phyloP scores from a whole-genome alignment of 139 green algal genomes.

The Volvox africanus region DNA sequence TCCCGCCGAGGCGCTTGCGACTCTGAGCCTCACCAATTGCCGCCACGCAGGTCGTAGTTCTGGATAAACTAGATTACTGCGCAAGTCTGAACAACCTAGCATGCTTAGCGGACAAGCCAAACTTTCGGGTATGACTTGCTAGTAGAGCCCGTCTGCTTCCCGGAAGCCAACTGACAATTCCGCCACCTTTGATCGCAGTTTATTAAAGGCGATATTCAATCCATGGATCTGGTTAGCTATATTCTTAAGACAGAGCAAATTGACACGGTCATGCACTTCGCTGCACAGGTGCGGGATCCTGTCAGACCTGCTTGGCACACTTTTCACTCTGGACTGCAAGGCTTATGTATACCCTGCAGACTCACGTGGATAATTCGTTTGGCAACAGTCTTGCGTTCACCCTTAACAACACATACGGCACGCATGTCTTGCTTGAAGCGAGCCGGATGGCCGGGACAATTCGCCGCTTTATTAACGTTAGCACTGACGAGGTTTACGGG shows the following conservation, averaged over 20 bases:
- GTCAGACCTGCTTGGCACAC: not conserved
- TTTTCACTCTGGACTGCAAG: not conserved
- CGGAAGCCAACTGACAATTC: not conserved
- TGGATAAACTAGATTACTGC: slow-evolving; percentile 99
- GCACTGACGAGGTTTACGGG: slow-evolving; percentile 88
- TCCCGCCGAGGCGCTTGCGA: not conserved
- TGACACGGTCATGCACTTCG: slow-evolving; percentile 99
- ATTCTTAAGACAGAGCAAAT: slow-evolving; percentile 89
- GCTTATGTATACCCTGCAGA: slow-evolving; percentile 70
- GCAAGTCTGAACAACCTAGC: slow-evolving; percentile 88
- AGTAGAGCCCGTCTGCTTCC: not conserved
- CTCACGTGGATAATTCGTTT: slow-evolving; percentile 99
- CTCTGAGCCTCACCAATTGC: not conserved
- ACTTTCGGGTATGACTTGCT: slow-evolving; percentile 84
- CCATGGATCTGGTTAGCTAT: slow-evolving; percentile 90
- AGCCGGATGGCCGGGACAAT: slow-evolving; percentile 84
- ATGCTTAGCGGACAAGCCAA: slow-evolving; percentile 66
- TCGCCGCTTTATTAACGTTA: slow-evolving; percentile 95
- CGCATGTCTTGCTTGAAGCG: slow-evolving; percentile 96
- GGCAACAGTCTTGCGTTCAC: slow-evolving; percentile 95
- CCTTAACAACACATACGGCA: slow-evolving; percentile 98
- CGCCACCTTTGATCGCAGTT: slow-evolving; percentile 70
- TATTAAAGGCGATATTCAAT: slow-evolving; percentile 95
- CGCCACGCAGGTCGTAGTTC: slow-evolving; percentile 82
- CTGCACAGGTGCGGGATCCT: slow-evolving; percentile 76